These are phyloP conservation scores for Cadophora luteo-olivacea DNA, from an alignment of 2,329 filamentous ascomycete species.

Conservation along the genomic window DNA sequence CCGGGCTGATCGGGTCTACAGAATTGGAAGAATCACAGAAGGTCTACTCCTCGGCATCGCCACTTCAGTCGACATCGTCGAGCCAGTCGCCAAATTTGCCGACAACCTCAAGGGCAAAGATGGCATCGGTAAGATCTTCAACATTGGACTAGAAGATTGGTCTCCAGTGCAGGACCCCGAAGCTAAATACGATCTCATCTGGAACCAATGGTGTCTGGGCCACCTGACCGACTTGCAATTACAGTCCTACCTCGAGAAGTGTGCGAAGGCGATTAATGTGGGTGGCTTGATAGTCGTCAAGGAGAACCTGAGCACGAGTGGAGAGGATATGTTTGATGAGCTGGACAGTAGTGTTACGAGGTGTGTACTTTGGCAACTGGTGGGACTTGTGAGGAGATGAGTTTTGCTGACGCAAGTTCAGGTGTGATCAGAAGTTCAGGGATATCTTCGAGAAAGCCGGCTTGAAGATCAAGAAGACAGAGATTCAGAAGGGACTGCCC, in stretches of 20 bases:
- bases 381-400: background rate
- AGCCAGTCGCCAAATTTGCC: constrained; percentile 85
- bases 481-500: constrained; percentile 74
- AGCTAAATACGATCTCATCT: constrained; percentile 77
- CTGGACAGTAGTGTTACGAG: constrained; percentile 79
- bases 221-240: constrained; percentile 80
- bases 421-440: constrained; percentile 75
- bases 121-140: constrained; percentile 69
- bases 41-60: constrained; percentile 76
- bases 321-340: constrained; percentile 75
- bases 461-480: constrained; percentile 70
- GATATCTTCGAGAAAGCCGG: constrained; percentile 73
- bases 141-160: constrained; percentile 79
- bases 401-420: constrained; percentile 39
- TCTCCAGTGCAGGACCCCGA: constrained; percentile 48
- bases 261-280: constrained; percentile 60
- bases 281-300: constrained; percentile 72
- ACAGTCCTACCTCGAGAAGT: constrained; percentile 68
- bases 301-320: constrained; percentile 73
- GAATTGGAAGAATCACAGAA: constrained; percentile 84
- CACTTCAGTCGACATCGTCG: constrained; percentile 79
- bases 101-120: constrained; percentile 60
- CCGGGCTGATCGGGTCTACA: constrained; percentile 39
- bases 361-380: constrained; percentile 44
- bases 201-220: constrained; percentile 90